Base-by-base conservation (phyloP, 2,329 filamentous ascomycete species). In the Sclerotinia glacialis region DNA sequence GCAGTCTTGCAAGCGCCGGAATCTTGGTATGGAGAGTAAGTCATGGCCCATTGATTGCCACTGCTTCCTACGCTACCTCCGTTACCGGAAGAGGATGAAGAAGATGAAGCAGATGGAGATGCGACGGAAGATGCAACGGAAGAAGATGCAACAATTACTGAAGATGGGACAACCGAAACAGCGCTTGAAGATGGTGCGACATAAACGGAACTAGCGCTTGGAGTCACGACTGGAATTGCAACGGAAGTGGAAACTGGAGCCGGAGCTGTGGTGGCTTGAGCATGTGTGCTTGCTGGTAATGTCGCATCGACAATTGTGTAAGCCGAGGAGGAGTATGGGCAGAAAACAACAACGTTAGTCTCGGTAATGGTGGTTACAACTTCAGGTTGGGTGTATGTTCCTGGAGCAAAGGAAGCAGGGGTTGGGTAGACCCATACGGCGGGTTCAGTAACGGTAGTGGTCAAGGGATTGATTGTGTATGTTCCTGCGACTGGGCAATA, bases 401-500 rank as follows among this genome's bases (percentile, higher is more conserved):
- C 90, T 62, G 90, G 87, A 68, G 79, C 79, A 79, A 87, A 87
- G 74, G 81, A 85, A 71, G 85, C 85, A 64, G 89, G 84, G 68
- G 83, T 84, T 62, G 90, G 89, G 79, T 88, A 88, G 74, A 87
- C 84, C 66, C 89, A 80, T 71, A 83, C 80, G 61, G 82, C 83
- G 68, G 82, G 82, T 72, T 80, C 79, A 67, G 81, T 78, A 71
- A 86, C 82, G 44, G 81, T 82, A 71, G 86, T 89, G 76, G 87
- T 90, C 76, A 83, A 83, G 67, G 89, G 86, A 71, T 83, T 87
- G 73, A 93, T 87, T 76, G 88, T 92, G 83, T 92, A 93, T 67
- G 88, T 91, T 77, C 90, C 90, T 74, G 89, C 82, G 60, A 81
- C 82, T 69, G 89, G 89, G 87, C 89, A 92, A 75, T 89, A 84